A percentile compares a stretch with the other conserved stretches of the same genome.
Conservation (phyloP, 148 eudicot species). For the Chenopodium formosanum region DNA sequence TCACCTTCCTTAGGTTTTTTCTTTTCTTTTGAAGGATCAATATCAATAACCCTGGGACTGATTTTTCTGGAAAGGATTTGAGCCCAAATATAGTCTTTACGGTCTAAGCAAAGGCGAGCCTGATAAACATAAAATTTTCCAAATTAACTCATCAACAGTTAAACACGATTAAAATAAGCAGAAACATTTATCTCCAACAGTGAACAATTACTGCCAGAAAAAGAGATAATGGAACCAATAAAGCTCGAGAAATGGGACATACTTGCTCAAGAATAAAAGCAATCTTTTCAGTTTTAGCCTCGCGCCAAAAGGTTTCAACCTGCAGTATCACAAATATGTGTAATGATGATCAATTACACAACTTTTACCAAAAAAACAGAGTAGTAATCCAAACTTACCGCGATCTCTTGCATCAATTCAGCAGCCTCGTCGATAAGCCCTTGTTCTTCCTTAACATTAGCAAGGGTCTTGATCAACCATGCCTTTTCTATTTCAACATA, state of each 20-base stretch:
- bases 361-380: neutral
- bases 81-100: conserved; percentile 85
- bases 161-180: too few relatives aligned
- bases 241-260: too few relatives aligned
- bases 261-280: too few relatives aligned
- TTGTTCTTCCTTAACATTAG: conserved; percentile 89
- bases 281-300: too few relatives aligned
- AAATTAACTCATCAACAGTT: too few relatives aligned
- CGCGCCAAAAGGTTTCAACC: conserved; percentile 95
- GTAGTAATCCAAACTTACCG: conserved; percentile 45
- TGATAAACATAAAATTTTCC: too few relatives aligned
- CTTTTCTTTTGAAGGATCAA: conserved; percentile 77
- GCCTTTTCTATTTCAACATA: conserved; percentile 96
- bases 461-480: conserved; percentile 73
- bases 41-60: conserved; percentile 87
- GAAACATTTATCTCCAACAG: too few relatives aligned
- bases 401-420: conserved; percentile 96
- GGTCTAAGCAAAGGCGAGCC: too few relatives aligned
- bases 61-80: conserved; percentile 92
- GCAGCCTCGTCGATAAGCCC: conserved; percentile 95
- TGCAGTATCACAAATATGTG: conserved; percentile 25
- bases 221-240: too few relatives aligned
- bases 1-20: conserved; percentile 87
- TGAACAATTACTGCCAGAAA: too few relatives aligned
- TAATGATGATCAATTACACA: conserved; percentile 5